phyloP scores from a whole-genome alignment of 2,329 filamentous ascomycete genomes.

The Coleophoma crateriformis region DNA sequence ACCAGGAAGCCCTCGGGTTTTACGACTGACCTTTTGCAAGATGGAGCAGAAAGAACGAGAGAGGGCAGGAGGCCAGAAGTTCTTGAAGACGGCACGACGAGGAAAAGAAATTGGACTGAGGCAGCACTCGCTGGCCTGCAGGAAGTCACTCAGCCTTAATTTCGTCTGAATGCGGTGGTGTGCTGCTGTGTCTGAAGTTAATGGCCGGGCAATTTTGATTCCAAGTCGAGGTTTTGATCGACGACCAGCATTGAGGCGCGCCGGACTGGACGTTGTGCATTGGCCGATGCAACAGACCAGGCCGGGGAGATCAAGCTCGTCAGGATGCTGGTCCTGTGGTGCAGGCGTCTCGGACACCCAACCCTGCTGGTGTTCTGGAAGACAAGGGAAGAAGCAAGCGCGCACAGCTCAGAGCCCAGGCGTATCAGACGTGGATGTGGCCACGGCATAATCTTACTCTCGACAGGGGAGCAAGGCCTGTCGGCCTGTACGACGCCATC shows the following conservation, averaged over 20 bases:
- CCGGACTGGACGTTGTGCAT: neutral
- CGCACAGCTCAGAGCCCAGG: too few relatives aligned
- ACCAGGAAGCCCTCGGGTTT: constrained; percentile 21
- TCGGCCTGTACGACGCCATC: too few relatives aligned
- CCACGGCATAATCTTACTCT: too few relatives aligned
- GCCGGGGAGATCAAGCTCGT: neutral
- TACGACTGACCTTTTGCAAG: neutral
- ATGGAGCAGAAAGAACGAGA: constrained; percentile 2
- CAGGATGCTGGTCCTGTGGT: neutral
- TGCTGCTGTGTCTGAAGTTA: constrained; percentile 42
- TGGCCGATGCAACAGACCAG: neutral
- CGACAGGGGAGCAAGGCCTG: too few relatives aligned
- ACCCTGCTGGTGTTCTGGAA: neutral
- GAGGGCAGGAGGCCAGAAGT: neutral
- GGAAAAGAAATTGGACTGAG: constrained; percentile 11
- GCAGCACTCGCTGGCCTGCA: constrained; percentile 14
- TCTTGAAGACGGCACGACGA: neutral
- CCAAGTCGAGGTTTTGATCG: constrained; percentile 33
- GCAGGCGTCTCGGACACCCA: too few relatives aligned
- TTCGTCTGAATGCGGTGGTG: constrained; percentile 1
- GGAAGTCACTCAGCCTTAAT: constrained; percentile 7
- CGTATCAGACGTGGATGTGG: too few relatives aligned
- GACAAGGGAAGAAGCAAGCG: neutral
- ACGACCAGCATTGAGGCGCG: constrained; percentile 27
- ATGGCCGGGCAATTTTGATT: constrained; percentile 40